A percentile compares a stretch with the other conserved stretches of the same genome.
These are phyloP conservation scores for Anthracocystis setariae DNA, from an alignment of 1,284 basidiomycete species.

Conservation along the genomic window DNA sequence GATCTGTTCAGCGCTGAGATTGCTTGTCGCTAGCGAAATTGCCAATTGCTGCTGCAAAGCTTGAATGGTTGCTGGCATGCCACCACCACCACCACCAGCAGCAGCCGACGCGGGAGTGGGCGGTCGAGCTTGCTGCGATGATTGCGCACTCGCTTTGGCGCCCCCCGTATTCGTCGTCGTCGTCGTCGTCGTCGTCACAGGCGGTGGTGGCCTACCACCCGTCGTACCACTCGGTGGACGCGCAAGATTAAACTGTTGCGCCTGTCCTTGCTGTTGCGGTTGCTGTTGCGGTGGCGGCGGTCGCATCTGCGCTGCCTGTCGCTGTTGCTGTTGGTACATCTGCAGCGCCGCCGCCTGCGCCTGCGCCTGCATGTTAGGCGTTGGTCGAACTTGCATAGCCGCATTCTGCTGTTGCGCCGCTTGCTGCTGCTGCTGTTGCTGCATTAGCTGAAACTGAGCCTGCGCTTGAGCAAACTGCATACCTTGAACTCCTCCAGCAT, in stretches of 20 bases:
- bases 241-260: conserved; percentile 9
- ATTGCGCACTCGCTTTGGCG: no score
- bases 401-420: conserved; percentile 11
- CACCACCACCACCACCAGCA: not conserved
- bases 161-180: not conserved
- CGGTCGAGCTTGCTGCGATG: conserved; percentile 8
- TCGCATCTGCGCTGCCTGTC: conserved; percentile 39
- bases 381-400: conserved; percentile 21
- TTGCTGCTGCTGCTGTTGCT: conserved; percentile 18
- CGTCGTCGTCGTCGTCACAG: conserved; percentile 4
- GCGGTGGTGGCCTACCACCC: conserved; percentile 1
- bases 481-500: conserved; percentile 12
- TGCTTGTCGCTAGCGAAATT: conserved; percentile 50
- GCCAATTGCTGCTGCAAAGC: conserved; percentile 60
- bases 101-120: not conserved
- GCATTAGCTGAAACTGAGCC: conserved; percentile 34
- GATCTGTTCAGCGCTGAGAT: conserved; percentile 59
- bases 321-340: conserved; percentile 45
- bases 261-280: conserved; percentile 13
- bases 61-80: conserved; percentile 57
- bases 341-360: conserved; percentile 28
- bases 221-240: conserved; percentile 3
- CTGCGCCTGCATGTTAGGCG: conserved; percentile 27
- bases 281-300: conserved; percentile 13
- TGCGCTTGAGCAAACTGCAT: conserved; percentile 32